Base-by-base conservation (phyloP, 345 rosid genomes). In the Syzygium oleosum region DNA sequence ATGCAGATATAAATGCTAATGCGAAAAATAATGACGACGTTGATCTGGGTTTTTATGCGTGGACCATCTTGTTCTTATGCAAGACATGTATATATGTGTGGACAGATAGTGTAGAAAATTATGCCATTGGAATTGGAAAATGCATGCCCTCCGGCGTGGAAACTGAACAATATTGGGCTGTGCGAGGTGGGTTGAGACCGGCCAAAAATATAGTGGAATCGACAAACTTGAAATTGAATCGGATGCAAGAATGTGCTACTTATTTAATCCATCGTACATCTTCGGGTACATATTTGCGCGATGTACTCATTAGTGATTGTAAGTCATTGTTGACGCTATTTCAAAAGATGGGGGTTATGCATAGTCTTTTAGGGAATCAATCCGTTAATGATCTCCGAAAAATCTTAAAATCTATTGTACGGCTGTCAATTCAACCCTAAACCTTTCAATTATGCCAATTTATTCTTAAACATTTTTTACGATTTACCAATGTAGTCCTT, bases 381-480 rank as follows among this genome's bases (percentile, higher is more conserved):
- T 17, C 43, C 3, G 22, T 6, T 68, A 31, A 68, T 31, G 43
- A 61, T n/a, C 2, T 61, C n/a, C 2, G 5, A n/a, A 61, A 3
- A 61, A 16, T n/a, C 31, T 2, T n/a, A 61, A 61, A 61, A 3
- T 43, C 0, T n/a, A 0, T 61, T 61, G 13, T n/a, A 61, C 4
- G 38, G 1, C 6, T 6, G 17, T n/a, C 38, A 61, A n/a, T 61
- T 13, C 1, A 61, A 2, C 14, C 0, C 6, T 1, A 61, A n/a
- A n/a, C 0, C 1, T 61, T n/a, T 61, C 31, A n/a, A 61, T 61
- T 5, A 0, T 6, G 9, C 6, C 0, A 61, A n/a, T 14, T n/a
- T 61, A 61, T n/a, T 61, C 34, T 5, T 61, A n/a, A 61, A n/a
- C 1, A 43, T n/a, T 1, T n/a, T 61, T n/a, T 2, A 61, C 4